Evolutionary conservation across 1,284 basidiomycete genomes (phyloP).

Genomic region (Ustilago hordei): DNA sequence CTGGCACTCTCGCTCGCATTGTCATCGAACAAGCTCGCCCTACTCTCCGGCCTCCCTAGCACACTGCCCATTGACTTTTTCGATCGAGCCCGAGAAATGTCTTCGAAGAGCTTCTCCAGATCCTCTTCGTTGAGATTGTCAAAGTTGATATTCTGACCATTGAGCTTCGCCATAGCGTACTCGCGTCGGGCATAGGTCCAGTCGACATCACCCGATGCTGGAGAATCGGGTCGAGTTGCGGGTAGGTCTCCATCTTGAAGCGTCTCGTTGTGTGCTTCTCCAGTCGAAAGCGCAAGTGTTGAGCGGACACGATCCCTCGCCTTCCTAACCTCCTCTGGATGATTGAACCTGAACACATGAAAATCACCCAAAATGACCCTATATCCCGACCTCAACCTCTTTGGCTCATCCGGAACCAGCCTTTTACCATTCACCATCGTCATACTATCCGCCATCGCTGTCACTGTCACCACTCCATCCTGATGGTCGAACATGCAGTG

Average conservation of each 20-base stretch:
- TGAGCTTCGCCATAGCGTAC: constrained; percentile 59
- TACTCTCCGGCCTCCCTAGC: constrained; percentile 54
- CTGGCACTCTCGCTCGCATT: constrained; percentile 57
- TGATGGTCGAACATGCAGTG: constrained; percentile 91
- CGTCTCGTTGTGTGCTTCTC: constrained; percentile 56
- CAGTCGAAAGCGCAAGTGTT: constrained; percentile 52
- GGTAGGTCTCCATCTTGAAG: constrained; percentile 37
- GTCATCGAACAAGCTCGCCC: constrained; percentile 63
- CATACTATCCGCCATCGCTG: constrained; percentile 81
- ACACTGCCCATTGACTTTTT: constrained; percentile 63
- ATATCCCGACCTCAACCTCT: constrained; percentile 83
- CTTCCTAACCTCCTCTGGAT: constrained; percentile 62
- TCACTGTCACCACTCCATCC: constrained; percentile 85
- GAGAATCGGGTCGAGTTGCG: constrained; percentile 58
- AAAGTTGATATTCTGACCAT: constrained; percentile 64
- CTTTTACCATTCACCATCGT: constrained; percentile 88
- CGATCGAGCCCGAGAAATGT: constrained; percentile 56
- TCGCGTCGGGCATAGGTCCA: constrained; percentile 66
- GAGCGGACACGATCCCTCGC: constrained; percentile 60
- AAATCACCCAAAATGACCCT: constrained; percentile 96
- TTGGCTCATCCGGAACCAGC: constrained; percentile 53
- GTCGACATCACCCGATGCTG: constrained; percentile 61
- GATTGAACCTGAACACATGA: constrained; percentile 96
- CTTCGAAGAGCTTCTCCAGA: constrained; percentile 66
- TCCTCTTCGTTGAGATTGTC: constrained; percentile 65